phyloP scores from a whole-genome alignment of 768 basidiomycete genomes.

The Lentinula lateritia region DNA sequence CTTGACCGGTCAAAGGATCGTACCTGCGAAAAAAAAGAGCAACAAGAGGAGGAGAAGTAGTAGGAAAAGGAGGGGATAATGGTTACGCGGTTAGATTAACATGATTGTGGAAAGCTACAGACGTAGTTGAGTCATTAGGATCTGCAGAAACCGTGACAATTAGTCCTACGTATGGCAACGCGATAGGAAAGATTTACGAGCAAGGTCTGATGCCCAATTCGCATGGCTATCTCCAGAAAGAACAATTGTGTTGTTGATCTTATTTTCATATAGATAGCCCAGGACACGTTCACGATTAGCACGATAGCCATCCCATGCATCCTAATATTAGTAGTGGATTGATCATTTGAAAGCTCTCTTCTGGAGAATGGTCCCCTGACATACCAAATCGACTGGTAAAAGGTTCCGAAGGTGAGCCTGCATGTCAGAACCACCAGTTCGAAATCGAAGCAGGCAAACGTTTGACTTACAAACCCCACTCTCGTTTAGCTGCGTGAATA shows the following conservation, averaged over 20 bases:
- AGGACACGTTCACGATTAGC: slow-evolving; percentile 48
- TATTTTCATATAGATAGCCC: slow-evolving; percentile 42
- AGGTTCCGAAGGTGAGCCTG: background rate
- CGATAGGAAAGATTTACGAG: slow-evolving; percentile 29
- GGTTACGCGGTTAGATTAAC: background rate
- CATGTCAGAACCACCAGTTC: background rate
- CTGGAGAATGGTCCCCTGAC: background rate
- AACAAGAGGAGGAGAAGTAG: background rate
- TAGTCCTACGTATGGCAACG: background rate
- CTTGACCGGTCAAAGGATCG: slow-evolving; percentile 39
- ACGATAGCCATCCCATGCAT: slow-evolving; percentile 59
- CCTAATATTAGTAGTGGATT: slow-evolving; percentile 20
- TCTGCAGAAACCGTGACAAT: slow-evolving; percentile 20
- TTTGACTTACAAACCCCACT: slow-evolving; percentile 26
- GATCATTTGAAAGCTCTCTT: background rate
- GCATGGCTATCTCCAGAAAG: slow-evolving; percentile 62
- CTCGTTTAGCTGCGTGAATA: slow-evolving; percentile 44
- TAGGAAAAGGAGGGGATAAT: background rate
- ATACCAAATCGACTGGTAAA: slow-evolving; percentile 18
- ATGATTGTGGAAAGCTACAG: slow-evolving; percentile 10
- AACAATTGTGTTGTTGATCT: slow-evolving; percentile 49
- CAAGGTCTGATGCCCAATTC: slow-evolving; percentile 56
- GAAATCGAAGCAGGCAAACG: background rate
- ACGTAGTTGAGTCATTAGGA: slow-evolving; percentile 44
- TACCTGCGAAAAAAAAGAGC: slow-evolving; percentile 26